Evolutionary conservation across 495 filamentous ascomycete species (phyloP).

Genomic region (Neurospora pannonica): DNA sequence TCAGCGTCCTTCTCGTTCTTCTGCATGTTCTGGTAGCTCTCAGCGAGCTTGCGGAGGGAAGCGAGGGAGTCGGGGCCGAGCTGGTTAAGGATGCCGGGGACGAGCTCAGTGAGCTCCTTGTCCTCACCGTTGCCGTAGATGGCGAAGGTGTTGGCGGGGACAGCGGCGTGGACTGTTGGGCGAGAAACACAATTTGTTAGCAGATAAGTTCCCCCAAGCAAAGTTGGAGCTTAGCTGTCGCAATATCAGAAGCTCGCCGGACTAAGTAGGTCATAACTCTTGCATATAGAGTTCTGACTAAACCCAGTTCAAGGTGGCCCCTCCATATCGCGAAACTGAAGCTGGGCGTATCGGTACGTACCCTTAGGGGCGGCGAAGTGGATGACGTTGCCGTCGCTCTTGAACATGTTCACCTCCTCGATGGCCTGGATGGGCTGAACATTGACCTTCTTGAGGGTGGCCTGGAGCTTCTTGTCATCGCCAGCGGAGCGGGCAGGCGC

Average conservation of each 20-base stretch:
- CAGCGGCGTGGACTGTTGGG: constrained; percentile 78
- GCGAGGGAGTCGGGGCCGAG: constrained; percentile 97
- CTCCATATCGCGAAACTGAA: neutral
- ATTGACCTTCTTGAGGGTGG: constrained; percentile 88
- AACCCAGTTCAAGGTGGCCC: neutral
- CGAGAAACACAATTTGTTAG: neutral
- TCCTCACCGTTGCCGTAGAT: constrained; percentile 98
- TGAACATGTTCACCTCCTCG: constrained; percentile 99
- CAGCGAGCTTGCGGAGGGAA: constrained; percentile 91
- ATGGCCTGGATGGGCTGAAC: constrained; percentile 97
- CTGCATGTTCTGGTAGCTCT: constrained; percentile 99
- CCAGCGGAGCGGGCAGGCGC: constrained; percentile 79
- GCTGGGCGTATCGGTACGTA: constrained; percentile 31
- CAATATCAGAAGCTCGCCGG: neutral
- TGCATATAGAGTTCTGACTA: neutral
- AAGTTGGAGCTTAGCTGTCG: neutral
- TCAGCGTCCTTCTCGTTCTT: constrained; percentile 81
- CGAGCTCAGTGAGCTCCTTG: constrained; percentile 98
- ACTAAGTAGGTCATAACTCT: neutral
- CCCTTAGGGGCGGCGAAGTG: constrained; percentile 97
- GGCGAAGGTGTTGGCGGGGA: constrained; percentile 94
- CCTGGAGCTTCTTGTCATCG: constrained; percentile 99
- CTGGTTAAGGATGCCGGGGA: constrained; percentile 98
- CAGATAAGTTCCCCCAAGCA: neutral
- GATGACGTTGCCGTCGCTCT: constrained; percentile 98